Percentiles rank a stretch among this genome's conserved stretches.
These are phyloP conservation scores for Euryodendron excelsum DNA, from an alignment of 148 eudicot species.

Conservation along the genomic window DNA sequence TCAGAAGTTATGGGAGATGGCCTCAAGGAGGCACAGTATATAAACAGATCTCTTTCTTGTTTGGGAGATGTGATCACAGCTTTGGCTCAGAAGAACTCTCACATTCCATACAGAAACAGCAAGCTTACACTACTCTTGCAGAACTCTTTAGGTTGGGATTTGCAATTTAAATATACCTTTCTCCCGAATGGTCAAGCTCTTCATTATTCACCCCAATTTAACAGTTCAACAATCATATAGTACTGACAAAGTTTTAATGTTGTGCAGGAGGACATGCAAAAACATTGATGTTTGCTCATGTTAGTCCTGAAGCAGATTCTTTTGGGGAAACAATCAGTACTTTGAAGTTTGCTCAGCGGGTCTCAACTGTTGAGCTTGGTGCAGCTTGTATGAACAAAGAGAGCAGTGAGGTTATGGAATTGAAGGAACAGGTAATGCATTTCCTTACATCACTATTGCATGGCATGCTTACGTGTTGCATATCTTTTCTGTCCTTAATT, in stretches of 20 bases:
- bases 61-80: slow-evolving; percentile 84
- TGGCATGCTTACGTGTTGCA: not conserved
- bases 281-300: slow-evolving; percentile 85
- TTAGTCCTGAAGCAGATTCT: slow-evolving; percentile 77
- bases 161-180: not conserved
- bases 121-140: slow-evolving; percentile 79
- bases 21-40: slow-evolving; percentile 48
- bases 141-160: slow-evolving; percentile 68
- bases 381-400: slow-evolving; percentile 65
- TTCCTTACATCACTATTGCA: not conserved
- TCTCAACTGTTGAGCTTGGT: slow-evolving; percentile 82
- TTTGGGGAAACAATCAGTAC: slow-evolving; percentile 71
- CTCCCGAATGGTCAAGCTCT: not conserved
- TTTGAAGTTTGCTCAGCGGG: slow-evolving; percentile 79
- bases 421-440: slow-evolving; percentile 61
- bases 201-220: not conserved
- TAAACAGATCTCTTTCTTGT: slow-evolving; percentile 76
- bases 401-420: slow-evolving; percentile 64
- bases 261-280: slow-evolving; percentile 74
- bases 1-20: slow-evolving; percentile 56
- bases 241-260: slow-evolving; percentile 10
- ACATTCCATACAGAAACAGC: slow-evolving; percentile 74
- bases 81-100: slow-evolving; percentile 73
- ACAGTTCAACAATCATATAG: too few species aligned
- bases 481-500: not conserved